These are phyloP conservation scores for Colletotrichum sp. DNA, from an alignment of 2,329 filamentous ascomycete genomes.

Conservation along the genomic window DNA sequence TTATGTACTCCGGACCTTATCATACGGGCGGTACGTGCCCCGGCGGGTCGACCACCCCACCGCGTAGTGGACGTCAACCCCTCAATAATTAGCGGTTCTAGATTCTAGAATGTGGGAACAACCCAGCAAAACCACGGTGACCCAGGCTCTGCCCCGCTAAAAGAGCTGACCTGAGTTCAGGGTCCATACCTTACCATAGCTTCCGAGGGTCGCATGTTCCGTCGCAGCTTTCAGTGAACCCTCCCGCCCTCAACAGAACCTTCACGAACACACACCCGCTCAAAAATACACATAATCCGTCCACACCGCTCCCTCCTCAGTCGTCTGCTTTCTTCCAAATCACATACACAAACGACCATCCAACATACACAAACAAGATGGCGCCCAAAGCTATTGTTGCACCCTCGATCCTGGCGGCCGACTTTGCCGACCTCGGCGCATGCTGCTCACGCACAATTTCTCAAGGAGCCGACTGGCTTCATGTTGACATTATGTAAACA, in stretches of 20 bases:
- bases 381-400: slow-evolving; percentile 92
- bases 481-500: slow-evolving; percentile 86
- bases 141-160: slow-evolving; percentile 1
- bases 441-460: slow-evolving; percentile 88
- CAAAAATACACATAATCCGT: background rate
- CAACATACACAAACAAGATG: slow-evolving; percentile 57
- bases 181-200: slow-evolving; percentile 23
- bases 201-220: slow-evolving; percentile 19
- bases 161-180: slow-evolving; percentile 19
- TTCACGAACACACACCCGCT: background rate
- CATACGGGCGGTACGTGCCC: slow-evolving; percentile 13
- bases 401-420: slow-evolving; percentile 96
- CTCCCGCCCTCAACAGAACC: slow-evolving; percentile 11
- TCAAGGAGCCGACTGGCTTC: slow-evolving; percentile 89
- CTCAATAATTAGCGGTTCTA: slow-evolving; percentile 20
- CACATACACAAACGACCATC: background rate
- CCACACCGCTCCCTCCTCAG: background rate
- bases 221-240: slow-evolving; percentile 4
- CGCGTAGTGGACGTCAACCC: background rate
- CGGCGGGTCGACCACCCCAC: slow-evolving; percentile 5
- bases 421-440: slow-evolving; percentile 87
- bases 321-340: background rate
- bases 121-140: background rate
- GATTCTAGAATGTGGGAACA: slow-evolving; percentile 17
- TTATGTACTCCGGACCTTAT: slow-evolving; percentile 19